Conservation (phyloP, 805 yeast species). For the Pichia sporocuriosa region DNA sequence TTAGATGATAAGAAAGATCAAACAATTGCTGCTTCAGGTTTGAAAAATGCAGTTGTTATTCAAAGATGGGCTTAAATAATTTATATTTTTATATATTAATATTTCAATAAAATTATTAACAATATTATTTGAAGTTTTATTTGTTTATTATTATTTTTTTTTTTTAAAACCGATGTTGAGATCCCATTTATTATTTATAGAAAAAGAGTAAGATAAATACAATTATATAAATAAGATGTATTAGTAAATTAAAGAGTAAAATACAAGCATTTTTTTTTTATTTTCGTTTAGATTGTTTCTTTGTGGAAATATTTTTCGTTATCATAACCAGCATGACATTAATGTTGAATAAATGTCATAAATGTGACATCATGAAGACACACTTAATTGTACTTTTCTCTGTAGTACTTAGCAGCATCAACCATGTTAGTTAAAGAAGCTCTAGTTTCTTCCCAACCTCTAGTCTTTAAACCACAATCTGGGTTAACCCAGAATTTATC, state of each 20-base stretch:
- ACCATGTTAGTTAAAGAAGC: conserved; percentile 97
- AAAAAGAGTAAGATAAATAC: conserved; percentile 12
- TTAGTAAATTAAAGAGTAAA: conserved; percentile 12
- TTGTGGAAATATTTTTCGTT: conserved; percentile 12
- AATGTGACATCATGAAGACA: conserved; percentile 3
- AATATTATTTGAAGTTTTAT: background rate
- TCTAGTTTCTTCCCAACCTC: conserved; percentile 98
- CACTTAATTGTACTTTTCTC: conserved; percentile 35
- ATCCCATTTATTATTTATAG: conserved; percentile 32
- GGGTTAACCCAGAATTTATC: conserved; percentile 99
- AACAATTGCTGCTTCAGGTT: conserved; percentile 67
- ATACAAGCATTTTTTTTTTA: conserved; percentile 10
- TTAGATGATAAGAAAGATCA: conserved; percentile 51
- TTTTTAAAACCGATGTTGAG: conserved; percentile 38
- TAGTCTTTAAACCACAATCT: conserved; percentile 99
- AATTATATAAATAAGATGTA: conserved; percentile 13
- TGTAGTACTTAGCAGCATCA: conserved; percentile 96
- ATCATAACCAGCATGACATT: conserved; percentile 26
- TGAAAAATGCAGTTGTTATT: conserved; percentile 78
- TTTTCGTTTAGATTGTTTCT: conserved; percentile 3
- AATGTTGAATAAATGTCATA: conserved; percentile 34
- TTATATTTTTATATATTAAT: background rate
- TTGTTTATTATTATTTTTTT: background rate
- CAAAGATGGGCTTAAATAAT: conserved; percentile 73
- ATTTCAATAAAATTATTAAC: background rate